Evolutionary conservation across 306 rosid genomes (phyloP).

Genomic region (Gynostemma pentaphyllum): DNA sequence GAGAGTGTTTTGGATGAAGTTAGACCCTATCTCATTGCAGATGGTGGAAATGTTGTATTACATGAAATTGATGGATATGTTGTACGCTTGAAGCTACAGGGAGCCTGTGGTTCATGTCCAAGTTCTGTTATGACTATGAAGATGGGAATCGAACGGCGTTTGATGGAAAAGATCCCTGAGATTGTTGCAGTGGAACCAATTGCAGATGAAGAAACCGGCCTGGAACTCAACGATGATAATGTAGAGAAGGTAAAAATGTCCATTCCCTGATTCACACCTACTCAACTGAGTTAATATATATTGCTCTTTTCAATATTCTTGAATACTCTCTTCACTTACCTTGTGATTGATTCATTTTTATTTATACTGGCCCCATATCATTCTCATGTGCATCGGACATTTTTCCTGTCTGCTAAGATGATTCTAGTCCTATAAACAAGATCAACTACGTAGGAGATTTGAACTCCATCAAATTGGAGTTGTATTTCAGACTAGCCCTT

Average conservation of each 20-base stretch:
- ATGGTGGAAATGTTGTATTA: constrained; percentile 85
- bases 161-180: constrained; percentile 95
- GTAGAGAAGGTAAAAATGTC: constrained; percentile 55
- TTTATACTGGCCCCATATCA: neutral
- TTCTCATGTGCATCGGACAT: neutral
- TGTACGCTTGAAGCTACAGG: constrained; percentile 88
- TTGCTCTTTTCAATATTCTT: neutral
- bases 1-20: constrained; percentile 70
- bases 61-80: constrained; percentile 86
- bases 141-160: constrained; percentile 84
- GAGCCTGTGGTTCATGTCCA: constrained; percentile 97
- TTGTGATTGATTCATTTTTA: neutral
- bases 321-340: neutral
- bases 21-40: constrained; percentile 81
- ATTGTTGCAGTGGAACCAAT: constrained; percentile 89
- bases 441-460: neutral
- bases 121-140: constrained; percentile 91
- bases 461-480: neutral
- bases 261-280: neutral
- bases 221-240: constrained; percentile 78
- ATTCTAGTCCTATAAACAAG: neutral
- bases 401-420: neutral
- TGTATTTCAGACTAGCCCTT: neutral
- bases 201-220: constrained; percentile 73
- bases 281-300: neutral